A percentile compares a stretch with the other conserved stretches of the same genome.
Evolutionary conservation across 176 grass and related monocot species (phyloP).

Genomic region (Echinochloa phyllopogon): DNA sequence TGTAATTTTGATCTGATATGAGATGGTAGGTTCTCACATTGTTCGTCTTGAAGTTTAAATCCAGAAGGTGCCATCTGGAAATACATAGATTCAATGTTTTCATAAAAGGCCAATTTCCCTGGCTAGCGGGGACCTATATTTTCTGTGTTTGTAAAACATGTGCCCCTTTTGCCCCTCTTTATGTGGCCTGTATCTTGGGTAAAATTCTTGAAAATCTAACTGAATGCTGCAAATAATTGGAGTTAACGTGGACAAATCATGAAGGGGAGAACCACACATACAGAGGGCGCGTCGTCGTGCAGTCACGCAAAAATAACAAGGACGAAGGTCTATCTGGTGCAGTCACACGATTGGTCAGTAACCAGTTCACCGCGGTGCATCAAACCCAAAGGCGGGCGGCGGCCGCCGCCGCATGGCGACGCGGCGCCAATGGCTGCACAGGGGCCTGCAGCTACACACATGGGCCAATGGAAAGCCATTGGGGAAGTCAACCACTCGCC

Average conservation of each 20-base stretch:
- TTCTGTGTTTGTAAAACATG: not conserved
- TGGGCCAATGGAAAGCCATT: not conserved
- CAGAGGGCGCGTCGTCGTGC: too few relatives aligned
- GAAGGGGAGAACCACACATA: not conserved
- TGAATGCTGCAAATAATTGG: not conserved
- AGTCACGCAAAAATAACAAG: not conserved
- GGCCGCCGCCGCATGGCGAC: not conserved
- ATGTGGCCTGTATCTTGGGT: not conserved
- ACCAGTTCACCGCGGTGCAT: too few relatives aligned
- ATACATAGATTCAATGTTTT: not conserved
- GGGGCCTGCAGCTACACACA: not conserved
- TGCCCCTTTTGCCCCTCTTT: not conserved
- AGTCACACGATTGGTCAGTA: too few relatives aligned
- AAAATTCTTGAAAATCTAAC: not conserved
- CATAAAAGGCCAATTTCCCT: not conserved
- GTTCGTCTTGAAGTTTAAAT: not conserved
- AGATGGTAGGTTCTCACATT: not conserved
- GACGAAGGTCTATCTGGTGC: too few relatives aligned
- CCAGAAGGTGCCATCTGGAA: not conserved
- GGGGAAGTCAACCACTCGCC: not conserved
- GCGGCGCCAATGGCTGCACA: not conserved
- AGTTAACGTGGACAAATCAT: not conserved
- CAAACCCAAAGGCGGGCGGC: not conserved
- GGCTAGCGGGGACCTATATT: too few relatives aligned
- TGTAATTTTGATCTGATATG: constrained; percentile 28